Base-by-base conservation (phyloP, 257 asterid species). In the Voacanga thouarsii region DNA sequence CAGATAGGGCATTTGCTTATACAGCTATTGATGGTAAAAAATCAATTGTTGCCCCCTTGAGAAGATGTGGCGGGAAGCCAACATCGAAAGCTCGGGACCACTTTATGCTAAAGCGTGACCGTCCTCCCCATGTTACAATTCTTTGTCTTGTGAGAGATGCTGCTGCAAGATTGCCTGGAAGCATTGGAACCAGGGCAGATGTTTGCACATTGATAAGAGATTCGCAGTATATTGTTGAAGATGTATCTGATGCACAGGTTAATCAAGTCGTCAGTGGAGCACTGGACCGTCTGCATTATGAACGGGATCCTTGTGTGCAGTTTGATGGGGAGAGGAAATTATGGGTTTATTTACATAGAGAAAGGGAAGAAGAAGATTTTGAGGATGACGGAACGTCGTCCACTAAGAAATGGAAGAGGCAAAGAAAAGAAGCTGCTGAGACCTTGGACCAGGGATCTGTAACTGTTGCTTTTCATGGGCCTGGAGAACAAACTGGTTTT, bases 51-150 rank as follows among this genome's bases (percentile, higher is more conserved):
- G 99, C 99, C 49, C 99, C 99, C 37, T 83, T 96, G 85, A 92
- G 99, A 87, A 96, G 99, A 87, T 89, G 99, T 69, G 98, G 98
- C 53, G 99, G 99, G 77, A 96, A 96, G 91, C 99, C 99, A 76
- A 96, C 99, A 72, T 92, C 99, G n/a, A 96, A 96, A 88, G 98
- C 99, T 75, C 90, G 99, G 43, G 98, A 96, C 78, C 99, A 96
- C 86, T 96, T 96, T 78, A 93, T 96, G 99, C 90, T 96, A 43
- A 96, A 96, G 80, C 91, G 94, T 23, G 95, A 96, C 74, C 87
- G 99, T 21, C 99, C 99, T 21, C 98, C 99, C 3, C 99, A 96
- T 81, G 99, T 93, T 24, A 96, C 99, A 3, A 93, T 96, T 82
- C 96, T 96, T 15, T 96, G 99, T 83, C 96, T 96, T 50, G 99